These are phyloP conservation scores for Lipomyces kockii DNA, from an alignment of 805 yeast genomes.

Conservation along the genomic window DNA sequence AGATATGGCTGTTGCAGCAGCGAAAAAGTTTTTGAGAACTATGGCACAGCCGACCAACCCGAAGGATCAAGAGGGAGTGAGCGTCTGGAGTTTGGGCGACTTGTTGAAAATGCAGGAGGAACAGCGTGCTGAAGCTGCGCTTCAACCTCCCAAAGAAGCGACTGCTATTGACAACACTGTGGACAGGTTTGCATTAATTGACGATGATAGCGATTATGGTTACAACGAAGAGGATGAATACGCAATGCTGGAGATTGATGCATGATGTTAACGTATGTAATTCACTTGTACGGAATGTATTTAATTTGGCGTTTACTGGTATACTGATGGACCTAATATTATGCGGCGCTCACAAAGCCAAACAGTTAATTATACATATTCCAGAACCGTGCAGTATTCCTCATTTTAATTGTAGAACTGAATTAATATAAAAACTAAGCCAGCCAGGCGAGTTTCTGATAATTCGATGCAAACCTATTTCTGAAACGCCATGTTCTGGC, in stretches of 20 bases:
- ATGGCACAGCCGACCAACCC: constrained; percentile 93
- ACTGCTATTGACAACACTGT: background rate
- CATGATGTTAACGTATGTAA: too few species aligned
- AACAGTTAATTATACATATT: too few species aligned
- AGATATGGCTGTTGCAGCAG: constrained; percentile 95
- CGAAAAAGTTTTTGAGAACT: constrained; percentile 87
- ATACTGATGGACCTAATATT: background rate
- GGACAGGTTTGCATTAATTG: background rate
- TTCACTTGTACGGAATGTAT: too few species aligned
- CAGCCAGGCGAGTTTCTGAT: too few species aligned
- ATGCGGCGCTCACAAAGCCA: background rate
- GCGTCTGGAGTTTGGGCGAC: constrained; percentile 87
- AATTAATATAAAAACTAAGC: too few species aligned
- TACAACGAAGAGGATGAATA: constrained; percentile 17
- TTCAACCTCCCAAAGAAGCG: constrained; percentile 14
- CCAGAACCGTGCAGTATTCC: too few species aligned
- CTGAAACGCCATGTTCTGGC: too few species aligned
- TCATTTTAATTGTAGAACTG: too few species aligned
- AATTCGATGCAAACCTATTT: too few species aligned
- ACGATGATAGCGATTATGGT: constrained; percentile 22
- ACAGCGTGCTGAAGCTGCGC: constrained; percentile 30
- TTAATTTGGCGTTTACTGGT: background rate
- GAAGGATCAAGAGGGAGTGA: constrained; percentile 89
- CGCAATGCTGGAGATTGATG: constrained; percentile 18
- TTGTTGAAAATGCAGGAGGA: constrained; percentile 64